Base-by-base conservation (phyloP, 2,329 filamentous ascomycete genomes). In the Cephalotrichum gorgonifer region DNA sequence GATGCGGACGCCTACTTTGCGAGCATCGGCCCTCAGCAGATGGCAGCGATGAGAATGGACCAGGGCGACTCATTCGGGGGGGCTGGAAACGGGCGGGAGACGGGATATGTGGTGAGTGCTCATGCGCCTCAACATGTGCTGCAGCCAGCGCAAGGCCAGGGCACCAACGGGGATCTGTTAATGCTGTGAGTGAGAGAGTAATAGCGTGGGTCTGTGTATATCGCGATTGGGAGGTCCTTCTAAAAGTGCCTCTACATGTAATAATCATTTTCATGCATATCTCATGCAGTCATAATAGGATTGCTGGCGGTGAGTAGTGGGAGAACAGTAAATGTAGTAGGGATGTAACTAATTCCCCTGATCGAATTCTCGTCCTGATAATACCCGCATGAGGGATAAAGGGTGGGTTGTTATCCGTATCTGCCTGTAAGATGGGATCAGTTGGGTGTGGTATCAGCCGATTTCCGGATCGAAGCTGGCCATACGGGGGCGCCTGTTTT, bases 1-100 rank as follows among this genome's bases (percentile, higher is more conserved):
- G 89, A 93, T 49, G 91, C 90, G 9, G 91, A 96, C 60, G 81
- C 84, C 15, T 96, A 95, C 66, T 97, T 96, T 65, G 83, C 86
- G 15, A 85, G 81, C 42, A 73, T 89, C n/a, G 82, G 83, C 1
- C 78, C 71, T 51, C 79, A 83, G 62, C 83, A 86, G 62, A 86
- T 89, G 83, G 80, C 79, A 4, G 75, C 78, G 15, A 79, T 90
- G 78, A 74, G 76, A 50, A 73, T 89, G 51, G 79, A 83, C 43
- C 72, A 74, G 50, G 72, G 81, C 43, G 83, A 83, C 56, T 78
- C 78, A 14, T 84, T 83, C 60, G 81, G 80, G 20, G 80, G 79
- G 44, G 75, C 73, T 28, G 73, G 71, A 22, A 73, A 71, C 43
- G 68, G 69, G 70, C 48, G 26, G 43, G 50, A 72, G 54, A 70